Evolutionary conservation across 768 basidiomycete species (phyloP).

Genomic region (Pisolithus albus): DNA sequence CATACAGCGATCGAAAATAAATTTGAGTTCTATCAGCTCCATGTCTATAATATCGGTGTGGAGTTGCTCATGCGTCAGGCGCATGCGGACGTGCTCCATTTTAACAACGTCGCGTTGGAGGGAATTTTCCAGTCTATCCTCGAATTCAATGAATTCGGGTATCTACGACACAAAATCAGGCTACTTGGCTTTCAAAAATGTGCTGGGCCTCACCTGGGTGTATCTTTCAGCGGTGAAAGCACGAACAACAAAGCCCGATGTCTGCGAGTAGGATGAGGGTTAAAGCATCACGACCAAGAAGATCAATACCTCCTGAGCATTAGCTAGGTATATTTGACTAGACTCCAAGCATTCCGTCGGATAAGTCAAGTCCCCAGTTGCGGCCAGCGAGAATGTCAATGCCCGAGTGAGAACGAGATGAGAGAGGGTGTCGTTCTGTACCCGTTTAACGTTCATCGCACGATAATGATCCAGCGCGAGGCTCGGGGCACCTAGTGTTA

Average conservation of each 20-base stretch:
- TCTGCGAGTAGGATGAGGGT: slow-evolving; percentile 34
- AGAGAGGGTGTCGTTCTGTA: slow-evolving; percentile 86
- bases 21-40: slow-evolving; percentile 79
- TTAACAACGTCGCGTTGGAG: slow-evolving; percentile 78
- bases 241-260: slow-evolving; percentile 71
- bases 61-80: slow-evolving; percentile 65
- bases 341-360: slow-evolving; percentile 71
- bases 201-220: slow-evolving; percentile 49
- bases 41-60: slow-evolving; percentile 68
- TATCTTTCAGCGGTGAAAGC: slow-evolving; percentile 80
- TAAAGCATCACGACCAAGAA: neutral
- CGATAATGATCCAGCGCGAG: slow-evolving; percentile 76
- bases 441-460: slow-evolving; percentile 69
- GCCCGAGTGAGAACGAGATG: slow-evolving; percentile 75
- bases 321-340: slow-evolving; percentile 74
- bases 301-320: slow-evolving; percentile 65
- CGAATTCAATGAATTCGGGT: slow-evolving; percentile 76
- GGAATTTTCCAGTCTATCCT: slow-evolving; percentile 76
- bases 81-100: slow-evolving; percentile 82
- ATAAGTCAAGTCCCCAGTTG: slow-evolving; percentile 69
- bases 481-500: slow-evolving; percentile 55
- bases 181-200: neutral
- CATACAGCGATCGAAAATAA: slow-evolving; percentile 70
- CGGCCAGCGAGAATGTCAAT: slow-evolving; percentile 71
- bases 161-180: slow-evolving; percentile 40